phyloP scores from a whole-genome alignment of 805 yeast genomes.

The Nakazawaea wyomingensis region DNA sequence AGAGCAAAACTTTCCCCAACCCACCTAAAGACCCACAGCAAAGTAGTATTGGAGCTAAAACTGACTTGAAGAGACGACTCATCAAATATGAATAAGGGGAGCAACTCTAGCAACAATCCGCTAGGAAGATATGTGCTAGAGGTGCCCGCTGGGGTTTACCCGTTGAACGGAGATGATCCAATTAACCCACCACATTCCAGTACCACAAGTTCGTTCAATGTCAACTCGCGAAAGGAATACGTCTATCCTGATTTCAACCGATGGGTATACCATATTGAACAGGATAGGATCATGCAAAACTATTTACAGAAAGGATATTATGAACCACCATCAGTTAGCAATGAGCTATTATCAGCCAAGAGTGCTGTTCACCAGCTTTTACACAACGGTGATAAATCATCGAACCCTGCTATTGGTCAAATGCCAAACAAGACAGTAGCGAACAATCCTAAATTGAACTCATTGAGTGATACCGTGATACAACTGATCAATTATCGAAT shows the following conservation, averaged over 20 bases:
- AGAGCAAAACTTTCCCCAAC: no score
- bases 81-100: not conserved
- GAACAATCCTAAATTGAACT: constrained; percentile 22
- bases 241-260: constrained; percentile 67
- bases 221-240: constrained; percentile 13
- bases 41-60: not conserved
- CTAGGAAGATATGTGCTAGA: constrained; percentile 6
- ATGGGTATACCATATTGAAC: constrained; percentile 58
- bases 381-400: constrained; percentile 17
- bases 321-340: constrained; percentile 55
- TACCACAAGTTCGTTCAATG: not conserved
- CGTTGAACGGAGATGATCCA: constrained; percentile 22
- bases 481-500: constrained; percentile 44
- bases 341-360: constrained; percentile 69
- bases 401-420: constrained; percentile 2
- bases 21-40: no score
- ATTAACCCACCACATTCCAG: not conserved
- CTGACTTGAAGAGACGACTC: not conserved
- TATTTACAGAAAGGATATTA: constrained; percentile 67
- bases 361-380: constrained; percentile 40
- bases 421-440: not conserved
- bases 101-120: not conserved
- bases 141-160: constrained; percentile 26
- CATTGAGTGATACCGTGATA: constrained; percentile 45
- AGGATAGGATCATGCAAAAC: constrained; percentile 47